Conservation (phyloP, 768 basidiomycete genomes). For the Calvatia gigantea region DNA sequence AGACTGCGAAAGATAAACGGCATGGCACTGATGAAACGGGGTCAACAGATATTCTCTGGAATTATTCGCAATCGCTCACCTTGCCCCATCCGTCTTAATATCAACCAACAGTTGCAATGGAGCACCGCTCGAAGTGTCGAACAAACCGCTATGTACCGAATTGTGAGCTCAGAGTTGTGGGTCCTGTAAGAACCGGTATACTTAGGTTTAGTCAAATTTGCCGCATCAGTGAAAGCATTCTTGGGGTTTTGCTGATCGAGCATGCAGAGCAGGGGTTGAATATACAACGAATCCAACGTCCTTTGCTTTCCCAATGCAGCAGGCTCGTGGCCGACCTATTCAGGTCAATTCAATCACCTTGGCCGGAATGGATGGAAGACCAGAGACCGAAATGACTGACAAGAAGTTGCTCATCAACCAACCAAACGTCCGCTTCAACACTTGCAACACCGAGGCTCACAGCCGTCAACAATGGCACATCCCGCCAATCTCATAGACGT, state of each 20-base stretch:
- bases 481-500: constrained; percentile 40
- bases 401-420: constrained; percentile 39
- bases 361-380: not conserved
- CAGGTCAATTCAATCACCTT: not conserved
- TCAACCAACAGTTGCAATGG: constrained; percentile 48
- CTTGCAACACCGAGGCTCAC: constrained; percentile 46
- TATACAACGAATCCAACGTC: constrained; percentile 45
- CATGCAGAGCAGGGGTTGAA: constrained; percentile 42
- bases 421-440: constrained; percentile 54
- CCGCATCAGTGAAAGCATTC: constrained; percentile 31
- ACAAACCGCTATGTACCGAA: constrained; percentile 43
- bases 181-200: constrained; percentile 18
- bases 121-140: constrained; percentile 38
- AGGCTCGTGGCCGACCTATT: constrained; percentile 42
- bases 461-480: constrained; percentile 46
- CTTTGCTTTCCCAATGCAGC: constrained; percentile 38
- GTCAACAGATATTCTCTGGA: not conserved
- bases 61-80: constrained; percentile 29
- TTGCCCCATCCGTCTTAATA: constrained; percentile 48
- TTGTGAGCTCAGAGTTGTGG: not conserved
- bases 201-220: constrained; percentile 37
- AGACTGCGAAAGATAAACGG: constrained; percentile 41
- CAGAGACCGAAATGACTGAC: constrained; percentile 29
- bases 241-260: constrained; percentile 39
- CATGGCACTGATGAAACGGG: constrained; percentile 27